These are phyloP conservation scores for Mycena vitilis DNA, from an alignment of 768 basidiomycete species.

Conservation along the genomic window DNA sequence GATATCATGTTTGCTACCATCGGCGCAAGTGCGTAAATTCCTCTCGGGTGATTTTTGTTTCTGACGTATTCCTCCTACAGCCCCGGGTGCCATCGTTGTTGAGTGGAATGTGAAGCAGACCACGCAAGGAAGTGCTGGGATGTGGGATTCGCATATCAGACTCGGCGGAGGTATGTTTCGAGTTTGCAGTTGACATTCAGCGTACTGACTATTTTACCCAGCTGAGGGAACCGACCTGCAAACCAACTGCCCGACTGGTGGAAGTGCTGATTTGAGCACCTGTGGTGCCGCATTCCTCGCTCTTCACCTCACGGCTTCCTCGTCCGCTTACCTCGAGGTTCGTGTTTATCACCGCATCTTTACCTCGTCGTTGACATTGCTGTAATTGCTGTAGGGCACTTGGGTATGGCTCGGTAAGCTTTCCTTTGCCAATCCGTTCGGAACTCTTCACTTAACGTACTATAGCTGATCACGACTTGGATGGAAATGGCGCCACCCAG, in stretches of 20 bases:
- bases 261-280: constrained; percentile 51
- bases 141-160: constrained; percentile 70
- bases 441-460: too few species aligned
- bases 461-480: constrained; percentile 80
- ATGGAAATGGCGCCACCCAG: constrained; percentile 59
- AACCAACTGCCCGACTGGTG: constrained; percentile 56
- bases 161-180: constrained; percentile 51
- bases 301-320: constrained; percentile 65
- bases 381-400: constrained; percentile 61
- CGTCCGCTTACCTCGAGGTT: constrained; percentile 78
- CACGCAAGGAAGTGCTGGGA: constrained; percentile 64
- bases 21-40: constrained; percentile 43
- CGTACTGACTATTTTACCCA: constrained; percentile 32
- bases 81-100: constrained; percentile 66
- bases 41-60: background rate
- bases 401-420: constrained; percentile 72
- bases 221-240: constrained; percentile 68
- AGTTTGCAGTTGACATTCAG: background rate
- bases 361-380: constrained; percentile 44
- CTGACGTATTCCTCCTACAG: constrained; percentile 37
- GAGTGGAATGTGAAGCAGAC: constrained; percentile 76
- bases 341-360: constrained; percentile 8
- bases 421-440: too few species aligned
- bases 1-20: constrained; percentile 76
- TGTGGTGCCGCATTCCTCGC: constrained; percentile 76